phyloP scores from a whole-genome alignment of 345 rosid species.

The Salix dunnii region DNA sequence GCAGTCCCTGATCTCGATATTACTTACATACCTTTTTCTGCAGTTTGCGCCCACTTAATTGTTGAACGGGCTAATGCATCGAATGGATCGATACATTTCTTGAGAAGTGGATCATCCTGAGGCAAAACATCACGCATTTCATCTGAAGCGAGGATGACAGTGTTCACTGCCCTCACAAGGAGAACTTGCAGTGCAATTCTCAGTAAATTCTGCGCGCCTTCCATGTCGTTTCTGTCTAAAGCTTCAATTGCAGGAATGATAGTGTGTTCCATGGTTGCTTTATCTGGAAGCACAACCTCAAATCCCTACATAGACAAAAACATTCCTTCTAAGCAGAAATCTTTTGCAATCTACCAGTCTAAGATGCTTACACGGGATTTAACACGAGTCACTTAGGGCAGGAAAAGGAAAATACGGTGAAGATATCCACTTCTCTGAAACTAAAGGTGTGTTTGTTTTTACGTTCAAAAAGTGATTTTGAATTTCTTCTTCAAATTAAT shows the following conservation, averaged over 20 bases:
- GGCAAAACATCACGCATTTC: constrained; percentile 37
- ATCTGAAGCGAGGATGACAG: constrained; percentile 38
- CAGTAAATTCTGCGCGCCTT: constrained; percentile 48
- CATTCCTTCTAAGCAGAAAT: not conserved
- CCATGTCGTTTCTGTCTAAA: constrained; percentile 38
- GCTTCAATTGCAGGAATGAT: constrained; percentile 47
- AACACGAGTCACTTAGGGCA: not conserved
- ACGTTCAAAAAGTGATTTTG: too few species aligned
- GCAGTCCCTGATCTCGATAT: not conserved
- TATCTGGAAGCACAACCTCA: constrained; percentile 48
- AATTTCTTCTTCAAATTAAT: too few species aligned
- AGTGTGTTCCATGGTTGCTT: constrained; percentile 48
- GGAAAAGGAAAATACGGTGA: not conserved
- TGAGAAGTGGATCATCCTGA: constrained; percentile 49
- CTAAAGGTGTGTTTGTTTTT: not conserved
- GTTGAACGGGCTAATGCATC: constrained; percentile 45
- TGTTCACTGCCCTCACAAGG: constrained; percentile 49
- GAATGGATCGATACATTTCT: constrained; percentile 45
- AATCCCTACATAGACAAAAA: constrained; percentile 32
- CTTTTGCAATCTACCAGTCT: not conserved
- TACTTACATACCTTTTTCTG: constrained; percentile 20
- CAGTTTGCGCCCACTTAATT: constrained; percentile 37
- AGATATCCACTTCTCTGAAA: not conserved
- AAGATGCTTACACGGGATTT: not conserved
- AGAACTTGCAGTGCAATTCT: constrained; percentile 54